These are phyloP conservation scores for Pythium graminicola DNA, from an alignment of 352 stramenopile species.

Conservation along the genomic window DNA sequence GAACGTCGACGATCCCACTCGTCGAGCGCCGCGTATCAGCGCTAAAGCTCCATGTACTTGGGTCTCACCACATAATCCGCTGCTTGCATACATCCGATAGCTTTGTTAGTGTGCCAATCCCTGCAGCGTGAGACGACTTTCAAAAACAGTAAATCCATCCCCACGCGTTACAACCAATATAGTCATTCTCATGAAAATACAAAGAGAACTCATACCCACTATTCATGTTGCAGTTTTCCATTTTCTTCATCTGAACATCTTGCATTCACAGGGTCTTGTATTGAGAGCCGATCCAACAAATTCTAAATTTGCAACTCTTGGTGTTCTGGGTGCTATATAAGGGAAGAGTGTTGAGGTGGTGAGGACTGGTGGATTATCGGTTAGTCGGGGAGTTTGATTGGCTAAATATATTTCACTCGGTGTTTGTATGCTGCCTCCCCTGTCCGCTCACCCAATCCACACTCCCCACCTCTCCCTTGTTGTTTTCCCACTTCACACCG, in stretches of 20 bases:
- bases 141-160: slow-evolving; percentile 1
- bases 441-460: neutral
- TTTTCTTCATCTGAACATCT: neutral
- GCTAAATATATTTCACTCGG: neutral
- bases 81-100: neutral
- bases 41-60: neutral
- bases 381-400: neutral
- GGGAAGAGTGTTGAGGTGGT: slow-evolving; percentile 6
- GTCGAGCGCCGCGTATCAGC: slow-evolving; percentile 34
- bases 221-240: neutral
- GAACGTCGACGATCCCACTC: slow-evolving; percentile 74
- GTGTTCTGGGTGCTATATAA: too few species aligned
- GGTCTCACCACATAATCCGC: neutral
- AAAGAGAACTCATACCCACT: neutral
- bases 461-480: slow-evolving; percentile 2
- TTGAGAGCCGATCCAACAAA: slow-evolving; percentile 17
- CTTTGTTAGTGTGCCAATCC: neutral
- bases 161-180: neutral
- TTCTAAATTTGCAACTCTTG: slow-evolving; percentile 2
- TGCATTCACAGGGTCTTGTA: slow-evolving; percentile 3
- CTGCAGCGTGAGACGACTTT: neutral
- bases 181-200: neutral
- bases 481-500: slow-evolving; percentile 1
- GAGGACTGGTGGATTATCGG: slow-evolving; percentile 17
- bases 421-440: slow-evolving; percentile 8